Percentiles rank a stretch among this genome's conserved stretches.
phyloP scores from a whole-genome alignment of 768 basidiomycete species.

The Mycena maculata region DNA sequence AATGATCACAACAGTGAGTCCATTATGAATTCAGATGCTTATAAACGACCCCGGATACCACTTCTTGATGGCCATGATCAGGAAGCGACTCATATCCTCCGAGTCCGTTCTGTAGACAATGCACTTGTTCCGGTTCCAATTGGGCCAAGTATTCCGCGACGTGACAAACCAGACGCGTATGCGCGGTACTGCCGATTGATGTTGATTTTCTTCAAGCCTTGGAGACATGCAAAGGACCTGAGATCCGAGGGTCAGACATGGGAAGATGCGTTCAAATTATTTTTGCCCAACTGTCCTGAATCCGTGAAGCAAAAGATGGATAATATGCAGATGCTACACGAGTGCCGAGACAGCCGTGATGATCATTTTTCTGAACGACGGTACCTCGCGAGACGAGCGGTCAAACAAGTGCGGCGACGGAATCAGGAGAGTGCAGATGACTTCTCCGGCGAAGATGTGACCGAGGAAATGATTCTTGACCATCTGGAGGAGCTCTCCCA shows the following conservation, averaged over 20 bases:
- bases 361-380: too few species aligned
- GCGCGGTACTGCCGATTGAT: conserved; percentile 48
- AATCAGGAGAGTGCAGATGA: conserved; percentile 8
- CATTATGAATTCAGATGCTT: not conserved
- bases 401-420: not conserved
- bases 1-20: not conserved
- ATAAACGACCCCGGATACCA: not conserved
- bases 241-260: conserved; percentile 34
- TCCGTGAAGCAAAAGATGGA: conserved; percentile 38
- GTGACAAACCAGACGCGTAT: conserved; percentile 35
- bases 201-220: conserved; percentile 58
- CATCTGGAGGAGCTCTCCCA: conserved; percentile 30
- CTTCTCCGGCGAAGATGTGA: conserved; percentile 5
- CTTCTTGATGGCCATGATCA: conserved; percentile 34
- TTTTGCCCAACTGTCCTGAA: conserved; percentile 13
- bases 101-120: too few species aligned
- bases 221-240: conserved; percentile 45
- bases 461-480: conserved; percentile 32
- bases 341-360: too few species aligned
- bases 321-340: conserved; percentile 59
- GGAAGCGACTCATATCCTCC: too few species aligned
- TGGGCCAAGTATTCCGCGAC: conserved; percentile 47
- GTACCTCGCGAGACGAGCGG: conserved; percentile 14
- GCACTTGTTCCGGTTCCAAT: too few species aligned
- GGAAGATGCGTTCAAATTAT: conserved; percentile 44